These are phyloP conservation scores for Solanum chiquidenum DNA, from an alignment of 257 asterid species.

Conservation along the genomic window DNA sequence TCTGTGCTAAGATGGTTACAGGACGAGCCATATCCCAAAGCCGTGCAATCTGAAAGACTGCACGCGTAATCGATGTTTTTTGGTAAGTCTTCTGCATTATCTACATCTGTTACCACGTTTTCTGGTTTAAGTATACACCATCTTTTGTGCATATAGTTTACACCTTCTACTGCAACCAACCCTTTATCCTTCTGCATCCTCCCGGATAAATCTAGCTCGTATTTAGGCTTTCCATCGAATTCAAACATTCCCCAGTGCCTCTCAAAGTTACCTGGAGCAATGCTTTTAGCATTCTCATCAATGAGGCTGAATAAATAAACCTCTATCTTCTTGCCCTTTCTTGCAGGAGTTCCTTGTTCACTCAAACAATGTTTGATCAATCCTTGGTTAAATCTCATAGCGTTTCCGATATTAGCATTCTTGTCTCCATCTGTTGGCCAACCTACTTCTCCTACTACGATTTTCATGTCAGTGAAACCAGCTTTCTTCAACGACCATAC, in stretches of 20 bases:
- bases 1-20: background rate
- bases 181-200: constrained; percentile 8
- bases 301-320: constrained; percentile 23
- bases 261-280: constrained; percentile 6
- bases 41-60: background rate
- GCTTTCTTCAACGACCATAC: constrained; percentile 22
- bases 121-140: constrained; percentile 10
- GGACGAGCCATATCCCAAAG: background rate
- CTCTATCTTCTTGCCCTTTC: constrained; percentile 7
- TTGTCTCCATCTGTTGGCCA: constrained; percentile 8
- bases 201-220: constrained; percentile 12
- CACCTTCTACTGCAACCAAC: constrained; percentile 10
- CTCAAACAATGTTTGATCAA: constrained; percentile 10
- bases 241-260: constrained; percentile 23
- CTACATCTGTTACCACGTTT: background rate
- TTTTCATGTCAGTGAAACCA: constrained; percentile 13
- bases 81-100: background rate
- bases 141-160: constrained; percentile 6
- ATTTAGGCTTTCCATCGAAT: constrained; percentile 15
- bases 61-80: background rate
- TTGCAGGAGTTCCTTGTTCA: constrained; percentile 18
- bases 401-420: constrained; percentile 7
- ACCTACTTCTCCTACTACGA: constrained; percentile 20
- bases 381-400: constrained; percentile 22
- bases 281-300: constrained; percentile 18